A percentile compares a stretch with the other conserved stretches of the same genome.
Conservation (phyloP, 2,329 filamentous ascomycete genomes). For the Aureobasidium sp. region DNA sequence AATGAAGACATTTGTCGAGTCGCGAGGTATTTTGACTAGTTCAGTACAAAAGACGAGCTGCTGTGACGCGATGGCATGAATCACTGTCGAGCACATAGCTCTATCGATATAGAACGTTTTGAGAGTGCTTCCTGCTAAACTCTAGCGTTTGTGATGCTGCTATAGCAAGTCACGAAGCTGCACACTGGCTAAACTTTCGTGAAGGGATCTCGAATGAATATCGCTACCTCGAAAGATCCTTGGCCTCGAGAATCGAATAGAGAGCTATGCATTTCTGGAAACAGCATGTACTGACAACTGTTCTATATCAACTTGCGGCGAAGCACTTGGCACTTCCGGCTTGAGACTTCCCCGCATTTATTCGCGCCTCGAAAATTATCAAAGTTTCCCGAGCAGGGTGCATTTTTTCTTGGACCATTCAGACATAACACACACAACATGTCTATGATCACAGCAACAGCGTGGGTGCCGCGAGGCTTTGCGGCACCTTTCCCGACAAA, state of each 20-base stretch:
- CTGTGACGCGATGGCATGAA: not conserved
- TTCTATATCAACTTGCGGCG: not conserved
- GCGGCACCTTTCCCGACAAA: slow-evolving; percentile 42
- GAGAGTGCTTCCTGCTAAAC: not conserved
- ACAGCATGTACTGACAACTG: not conserved
- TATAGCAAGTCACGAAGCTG: too few species aligned
- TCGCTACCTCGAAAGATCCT: not conserved
- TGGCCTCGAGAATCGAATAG: too few species aligned
- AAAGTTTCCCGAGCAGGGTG: not conserved
- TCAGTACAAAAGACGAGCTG: not conserved
- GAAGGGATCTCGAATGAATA: too few species aligned
- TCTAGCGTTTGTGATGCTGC: too few species aligned
- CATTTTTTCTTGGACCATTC: not conserved
- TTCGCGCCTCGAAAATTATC: slow-evolving; percentile 4
- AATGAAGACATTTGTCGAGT: slow-evolving; percentile 5
- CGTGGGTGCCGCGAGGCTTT: slow-evolving; percentile 46
- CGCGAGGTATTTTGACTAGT: not conserved
- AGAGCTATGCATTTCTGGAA: not conserved
- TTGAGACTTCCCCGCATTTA: not conserved
- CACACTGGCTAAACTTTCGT: rapidly evolving
- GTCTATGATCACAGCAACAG: slow-evolving; percentile 49
- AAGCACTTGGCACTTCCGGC: slow-evolving; percentile 1
- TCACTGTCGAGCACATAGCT: not conserved
- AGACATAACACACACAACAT: slow-evolving; percentile 24
- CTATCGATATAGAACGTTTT: not conserved